These are phyloP conservation scores for Bombardia bombarda DNA, from an alignment of 495 filamentous ascomycete species.

Conservation along the genomic window DNA sequence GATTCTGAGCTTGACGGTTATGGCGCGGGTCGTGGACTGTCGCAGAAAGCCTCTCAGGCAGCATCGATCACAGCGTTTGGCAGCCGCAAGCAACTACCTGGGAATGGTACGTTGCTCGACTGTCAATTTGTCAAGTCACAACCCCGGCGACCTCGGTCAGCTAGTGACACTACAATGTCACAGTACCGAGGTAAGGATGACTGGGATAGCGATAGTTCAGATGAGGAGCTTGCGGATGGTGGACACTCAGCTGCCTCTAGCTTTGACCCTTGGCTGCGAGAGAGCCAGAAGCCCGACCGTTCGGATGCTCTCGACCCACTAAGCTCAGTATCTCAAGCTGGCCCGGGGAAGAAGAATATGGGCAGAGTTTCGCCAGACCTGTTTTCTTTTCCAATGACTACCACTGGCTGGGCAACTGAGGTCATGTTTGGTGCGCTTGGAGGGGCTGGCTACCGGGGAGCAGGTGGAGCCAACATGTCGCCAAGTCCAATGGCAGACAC, in stretches of 20 bases:
- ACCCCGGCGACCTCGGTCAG: slow-evolving; percentile 21
- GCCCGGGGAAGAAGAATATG: slow-evolving; percentile 5
- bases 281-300: slow-evolving; percentile 29
- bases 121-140: slow-evolving; percentile 7
- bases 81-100: slow-evolving; percentile 12
- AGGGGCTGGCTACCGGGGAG: slow-evolving; percentile 26
- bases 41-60: slow-evolving; percentile 7
- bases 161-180: slow-evolving; percentile 21
- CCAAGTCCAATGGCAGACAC: slow-evolving; percentile 26
- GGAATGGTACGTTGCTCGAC: slow-evolving; percentile 3
- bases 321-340: slow-evolving; percentile 18
- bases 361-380: slow-evolving; percentile 34
- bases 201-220: slow-evolving; percentile 28
- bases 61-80: slow-evolving; percentile 19
- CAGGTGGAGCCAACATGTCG: slow-evolving; percentile 8
- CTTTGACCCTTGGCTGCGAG: slow-evolving; percentile 37
- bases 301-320: slow-evolving; percentile 9
- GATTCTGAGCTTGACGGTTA: slow-evolving; percentile 6
- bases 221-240: slow-evolving; percentile 11
- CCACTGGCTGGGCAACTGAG: slow-evolving; percentile 31
- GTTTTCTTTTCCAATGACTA: slow-evolving; percentile 34
- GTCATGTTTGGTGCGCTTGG: slow-evolving; percentile 34
- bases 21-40: not conserved
- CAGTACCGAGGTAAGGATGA: slow-evolving; percentile 6
- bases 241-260: slow-evolving; percentile 20